Base-by-base conservation (phyloP, 2,329 filamentous ascomycete species). In the Sporothrix protearum region DNA sequence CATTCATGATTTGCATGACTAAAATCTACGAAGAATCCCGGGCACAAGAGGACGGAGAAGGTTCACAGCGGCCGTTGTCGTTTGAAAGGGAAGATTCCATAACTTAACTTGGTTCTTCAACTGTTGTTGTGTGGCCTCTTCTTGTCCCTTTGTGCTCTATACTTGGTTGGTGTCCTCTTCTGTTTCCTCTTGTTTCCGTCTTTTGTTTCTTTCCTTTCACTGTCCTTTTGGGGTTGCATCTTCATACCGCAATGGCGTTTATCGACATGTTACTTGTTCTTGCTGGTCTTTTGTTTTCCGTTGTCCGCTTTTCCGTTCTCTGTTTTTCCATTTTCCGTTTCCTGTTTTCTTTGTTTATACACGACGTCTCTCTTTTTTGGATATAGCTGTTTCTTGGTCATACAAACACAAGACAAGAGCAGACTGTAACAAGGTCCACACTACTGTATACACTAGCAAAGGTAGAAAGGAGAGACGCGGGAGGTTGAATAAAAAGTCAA, bases 1-100 rank as follows among this genome's bases (percentile, higher is more conserved):
- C 73, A 73, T 74, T 72, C 72, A 72, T 68, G 73, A 74, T 72
- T 49, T 72, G 69, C 71, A 73, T 71, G 73, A 71, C 68, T 68
- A 19, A 28, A 70, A 72, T 74, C 72, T 72, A 74, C 68, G 70
- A 72, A 68, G 45, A 12, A n/a, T n/a, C 49, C 66, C 36, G 45
- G 67, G 67, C 53, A 2, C 42, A 49, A 45, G 39, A 25, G 28
- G 22, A 16, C 4, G 12, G 49, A 53, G 33, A 61, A 5, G 53
- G 19, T 51, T 22, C 14, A 39, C 25, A 2, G 16, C 39, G 19
- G 68, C 39, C 19, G 22, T 39, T 22, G 39, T 49, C 25, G 25
- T 61, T 49, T 61, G 36, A 47, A 25, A 59, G 22, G 28, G 9
- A 25, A 49, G 7, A 25, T 19, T 33, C 19, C 22, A 25, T 7